phyloP scores from a whole-genome alignment of 257 asterid genomes.

The Jacaranda mimosifolia region DNA sequence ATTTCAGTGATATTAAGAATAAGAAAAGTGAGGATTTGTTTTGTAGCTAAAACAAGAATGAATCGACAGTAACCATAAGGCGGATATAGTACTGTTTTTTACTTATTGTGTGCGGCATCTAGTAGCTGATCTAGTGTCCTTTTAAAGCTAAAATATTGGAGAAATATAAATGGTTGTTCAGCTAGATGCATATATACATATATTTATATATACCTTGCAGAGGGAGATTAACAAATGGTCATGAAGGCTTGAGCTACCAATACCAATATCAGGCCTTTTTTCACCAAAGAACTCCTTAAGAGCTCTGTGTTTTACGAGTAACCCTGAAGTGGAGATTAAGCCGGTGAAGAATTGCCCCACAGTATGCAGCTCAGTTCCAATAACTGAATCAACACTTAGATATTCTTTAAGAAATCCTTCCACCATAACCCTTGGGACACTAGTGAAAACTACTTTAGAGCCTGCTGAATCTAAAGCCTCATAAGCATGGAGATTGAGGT shows the following conservation, averaged over 20 bases:
- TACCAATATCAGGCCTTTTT: constrained; percentile 67
- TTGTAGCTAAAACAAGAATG: background rate
- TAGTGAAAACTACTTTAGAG: constrained; percentile 52
- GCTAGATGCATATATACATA: too few relatives aligned
- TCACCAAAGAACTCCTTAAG: constrained; percentile 65
- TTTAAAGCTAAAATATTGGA: too few relatives aligned
- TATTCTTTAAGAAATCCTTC: constrained; percentile 81
- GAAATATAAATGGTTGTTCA: background rate
- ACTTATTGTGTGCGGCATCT: too few relatives aligned
- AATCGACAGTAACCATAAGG: background rate
- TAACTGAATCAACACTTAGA: constrained; percentile 60
- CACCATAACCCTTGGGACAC: constrained; percentile 85
- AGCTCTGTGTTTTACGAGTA: constrained; percentile 72
- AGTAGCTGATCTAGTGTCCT: too few relatives aligned
- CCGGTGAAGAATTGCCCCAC: constrained; percentile 74
- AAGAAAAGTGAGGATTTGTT: background rate
- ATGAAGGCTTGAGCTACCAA: constrained; percentile 62
- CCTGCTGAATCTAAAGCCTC: constrained; percentile 64
- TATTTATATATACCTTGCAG: constrained; percentile 70
- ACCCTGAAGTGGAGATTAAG: constrained; percentile 52
- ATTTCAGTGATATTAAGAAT: background rate
- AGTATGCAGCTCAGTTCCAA: constrained; percentile 75
- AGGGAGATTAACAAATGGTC: constrained; percentile 67
- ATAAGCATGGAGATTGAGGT: constrained; percentile 56
- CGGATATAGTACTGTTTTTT: too few relatives aligned